Evolutionary conservation across 2,329 filamentous ascomycete species (phyloP), one percentile per base, ranked within the genome.

Genomic region (Trichophyton benhamiae): DNA sequence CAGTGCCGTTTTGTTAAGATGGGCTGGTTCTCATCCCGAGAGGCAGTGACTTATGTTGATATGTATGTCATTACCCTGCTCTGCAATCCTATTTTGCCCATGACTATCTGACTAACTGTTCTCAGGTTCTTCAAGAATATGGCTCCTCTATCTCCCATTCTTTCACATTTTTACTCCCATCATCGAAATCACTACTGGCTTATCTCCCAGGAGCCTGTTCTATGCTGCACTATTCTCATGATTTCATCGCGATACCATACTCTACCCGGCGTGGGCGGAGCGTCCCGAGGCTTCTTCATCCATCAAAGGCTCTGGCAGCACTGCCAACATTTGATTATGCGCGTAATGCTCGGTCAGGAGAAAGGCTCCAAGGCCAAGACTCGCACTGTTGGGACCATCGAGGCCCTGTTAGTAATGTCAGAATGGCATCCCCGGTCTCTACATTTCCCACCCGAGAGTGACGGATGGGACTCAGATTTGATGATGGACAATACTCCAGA

Each of bases 371-470:
- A 78, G 58, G 77, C 78, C 1, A 79, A 79, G 44, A 72, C 74
- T 1, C 72, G 80, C 3, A 79, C 77, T 0, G 74, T 80, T 25
- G 80, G 80, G 0, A 79, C 79, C 0, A 80, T 83, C 2, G 78
- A 83, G 63, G 79, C 78, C 0, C 71, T 83, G 0, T 64, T 83
- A 1, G 66, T 83, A 1, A 75, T 83, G 41, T 79, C 78, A 0
- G 80, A 83, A 66, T 83, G 80, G 80, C 79, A 82, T 65, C 79
- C 80, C 1, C 75, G 79, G 22, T 78, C 79, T 4, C 69, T 82
- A 0, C 79, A 82, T 64, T 79, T 82, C 33, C 80, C 79, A 0
- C 80, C 79, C 0, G 78, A 78, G 46, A 76, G 72, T 7, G 79
- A 83, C 65, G 80, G 80, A 0, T 82, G 79, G 80, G 80, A 83